phyloP scores from a whole-genome alignment of 257 asterid genomes.

The Rehmannia glutinosa region DNA sequence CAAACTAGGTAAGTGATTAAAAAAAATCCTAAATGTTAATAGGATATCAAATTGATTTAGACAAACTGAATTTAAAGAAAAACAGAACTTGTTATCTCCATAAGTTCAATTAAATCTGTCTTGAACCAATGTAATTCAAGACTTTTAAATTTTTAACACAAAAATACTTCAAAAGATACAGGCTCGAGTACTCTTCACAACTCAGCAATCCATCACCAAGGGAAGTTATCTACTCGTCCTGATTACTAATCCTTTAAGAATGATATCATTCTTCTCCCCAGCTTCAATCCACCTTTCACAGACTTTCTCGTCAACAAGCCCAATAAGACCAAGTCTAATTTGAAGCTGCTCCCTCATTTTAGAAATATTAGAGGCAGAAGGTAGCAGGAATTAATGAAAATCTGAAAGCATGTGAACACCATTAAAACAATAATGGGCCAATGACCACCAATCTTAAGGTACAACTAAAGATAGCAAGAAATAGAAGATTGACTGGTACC shows the following conservation, averaged over 20 bases:
- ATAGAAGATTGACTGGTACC: constrained; percentile 42
- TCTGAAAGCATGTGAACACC: not conserved
- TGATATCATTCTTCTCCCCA: constrained; percentile 2
- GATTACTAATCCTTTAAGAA: not conserved
- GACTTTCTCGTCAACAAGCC: not conserved
- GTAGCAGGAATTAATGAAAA: not conserved
- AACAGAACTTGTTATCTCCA: not conserved
- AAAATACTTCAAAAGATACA: not conserved
- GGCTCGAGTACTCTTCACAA: not conserved
- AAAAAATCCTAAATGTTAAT: not conserved
- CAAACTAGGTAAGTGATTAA: not conserved
- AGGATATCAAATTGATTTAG: not conserved
- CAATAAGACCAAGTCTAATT: not conserved
- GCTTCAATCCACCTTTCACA: constrained; percentile 11
- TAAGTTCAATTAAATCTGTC: not conserved
- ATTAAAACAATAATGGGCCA: constrained; percentile 11
- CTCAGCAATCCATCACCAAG: constrained; percentile 8
- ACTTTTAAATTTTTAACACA: not conserved
- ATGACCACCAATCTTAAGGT: constrained; percentile 5
- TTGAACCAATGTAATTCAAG: constrained; percentile 1
- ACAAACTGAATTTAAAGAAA: not conserved
- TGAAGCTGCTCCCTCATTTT: constrained; percentile 3
- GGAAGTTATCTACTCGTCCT: not conserved
- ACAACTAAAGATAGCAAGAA: constrained; percentile 4
- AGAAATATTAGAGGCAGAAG: not conserved